phyloP scores from a whole-genome alignment of 1,139 yeast species.

The Suhomyces bribrorum region DNA sequence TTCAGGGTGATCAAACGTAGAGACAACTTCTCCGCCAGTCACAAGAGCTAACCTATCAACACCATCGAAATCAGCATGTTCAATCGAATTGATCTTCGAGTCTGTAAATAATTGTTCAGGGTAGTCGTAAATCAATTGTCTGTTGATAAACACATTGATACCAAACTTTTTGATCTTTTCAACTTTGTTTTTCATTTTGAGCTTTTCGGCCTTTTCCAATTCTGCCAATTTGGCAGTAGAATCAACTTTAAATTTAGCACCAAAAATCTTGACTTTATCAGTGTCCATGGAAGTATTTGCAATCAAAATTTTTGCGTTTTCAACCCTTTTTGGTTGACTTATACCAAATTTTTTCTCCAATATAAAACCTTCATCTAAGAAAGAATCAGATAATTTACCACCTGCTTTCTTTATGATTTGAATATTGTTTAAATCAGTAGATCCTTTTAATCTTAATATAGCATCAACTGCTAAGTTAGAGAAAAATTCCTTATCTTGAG shows the following conservation, averaged over 20 bases:
- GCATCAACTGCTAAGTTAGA: conserved; percentile 94
- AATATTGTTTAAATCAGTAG: conserved; percentile 92
- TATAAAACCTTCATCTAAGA: conserved; percentile 92
- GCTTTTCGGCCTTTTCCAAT: conserved; percentile 91
- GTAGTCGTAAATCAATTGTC: conserved; percentile 96
- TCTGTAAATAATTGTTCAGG: conserved; percentile 96
- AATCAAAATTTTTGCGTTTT: conserved; percentile 82
- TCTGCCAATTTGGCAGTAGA: conserved; percentile 94
- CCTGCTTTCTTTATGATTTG: conserved; percentile 94
- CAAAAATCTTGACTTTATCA: conserved; percentile 94
- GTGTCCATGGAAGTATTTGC: conserved; percentile 98
- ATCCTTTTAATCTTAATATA: conserved; percentile 84
- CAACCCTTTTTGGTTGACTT: conserved; percentile 84
- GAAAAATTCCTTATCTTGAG: conserved; percentile 92
- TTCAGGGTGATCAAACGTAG: conserved; percentile 93
- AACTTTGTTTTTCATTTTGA: conserved; percentile 88
- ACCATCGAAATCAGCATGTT: conserved; percentile 98
- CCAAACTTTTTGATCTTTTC: conserved; percentile 82
- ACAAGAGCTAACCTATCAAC: conserved; percentile 94
- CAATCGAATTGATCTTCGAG: conserved; percentile 83
- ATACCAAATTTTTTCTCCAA: conserved; percentile 91
- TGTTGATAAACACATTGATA: conserved; percentile 86
- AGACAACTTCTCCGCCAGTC: conserved; percentile 97
- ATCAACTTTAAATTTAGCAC: conserved; percentile 96
- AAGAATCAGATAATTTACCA: conserved; percentile 88